Evolutionary conservation across 1,284 basidiomycete genomes (phyloP).

Genomic region (Volvariella volvacea): DNA sequence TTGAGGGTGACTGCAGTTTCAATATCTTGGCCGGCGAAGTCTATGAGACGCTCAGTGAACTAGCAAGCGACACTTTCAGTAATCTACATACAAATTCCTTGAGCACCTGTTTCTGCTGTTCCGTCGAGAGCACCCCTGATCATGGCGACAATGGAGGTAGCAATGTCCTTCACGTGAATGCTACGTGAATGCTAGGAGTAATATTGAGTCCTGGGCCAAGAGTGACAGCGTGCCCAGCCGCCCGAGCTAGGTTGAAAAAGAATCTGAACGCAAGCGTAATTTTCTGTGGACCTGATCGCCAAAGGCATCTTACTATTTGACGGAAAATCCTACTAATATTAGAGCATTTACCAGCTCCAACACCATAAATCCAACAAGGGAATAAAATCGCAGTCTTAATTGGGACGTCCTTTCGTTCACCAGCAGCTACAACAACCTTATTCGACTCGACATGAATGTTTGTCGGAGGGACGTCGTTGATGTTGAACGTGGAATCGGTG

Average conservation of each 20-base stretch:
- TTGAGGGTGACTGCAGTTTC: too few relatives aligned
- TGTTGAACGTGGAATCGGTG: neutral
- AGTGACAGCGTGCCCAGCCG: constrained; percentile 26
- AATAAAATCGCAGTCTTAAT: constrained; percentile 34
- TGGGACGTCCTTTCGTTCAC: constrained; percentile 31
- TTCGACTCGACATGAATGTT: neutral
- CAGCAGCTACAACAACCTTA: constrained; percentile 21
- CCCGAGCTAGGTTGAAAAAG: constrained; percentile 24
- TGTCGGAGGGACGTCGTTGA: neutral
- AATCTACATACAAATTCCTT: constrained; percentile 27
- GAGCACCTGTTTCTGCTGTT: constrained; percentile 29
- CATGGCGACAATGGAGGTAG: constrained; percentile 23
- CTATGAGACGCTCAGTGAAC: too few relatives aligned
- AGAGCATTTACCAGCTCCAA: constrained; percentile 24
- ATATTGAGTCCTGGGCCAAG: constrained; percentile 32
- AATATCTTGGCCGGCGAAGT: too few relatives aligned
- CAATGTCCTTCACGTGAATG: constrained; percentile 32
- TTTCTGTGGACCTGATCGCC: constrained; percentile 20
- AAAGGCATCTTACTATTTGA: neutral
- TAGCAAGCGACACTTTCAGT: too few relatives aligned
- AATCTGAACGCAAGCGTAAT: constrained; percentile 25
- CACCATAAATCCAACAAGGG: constrained; percentile 33
- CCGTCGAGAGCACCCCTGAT: constrained; percentile 30
- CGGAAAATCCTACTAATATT: too few relatives aligned
- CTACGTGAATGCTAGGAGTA: constrained; percentile 32